Base-by-base conservation (phyloP, 257 asterid genomes). In the Fraxinus pennsylvanica region DNA sequence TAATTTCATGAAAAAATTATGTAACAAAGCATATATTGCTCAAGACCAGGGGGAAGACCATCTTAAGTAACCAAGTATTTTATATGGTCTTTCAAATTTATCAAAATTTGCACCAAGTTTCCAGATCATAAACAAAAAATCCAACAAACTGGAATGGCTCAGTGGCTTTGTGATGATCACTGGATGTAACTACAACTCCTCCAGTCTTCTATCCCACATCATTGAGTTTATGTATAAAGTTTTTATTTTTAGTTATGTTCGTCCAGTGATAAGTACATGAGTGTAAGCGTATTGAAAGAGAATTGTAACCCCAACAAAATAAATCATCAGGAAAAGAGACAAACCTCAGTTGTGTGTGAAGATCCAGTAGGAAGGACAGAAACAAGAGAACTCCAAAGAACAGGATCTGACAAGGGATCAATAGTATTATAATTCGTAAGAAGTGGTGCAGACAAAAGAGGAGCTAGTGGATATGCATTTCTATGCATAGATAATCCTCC, bases 381-480 rank as follows among this genome's bases (percentile, higher is more conserved):
- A 75, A 87, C 88, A 38, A 95, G 89, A 81, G 95, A 85, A 67
- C 92, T 82, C 99, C 99, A 95, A 80, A 90, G 92, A 72, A 83
- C 86, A 71, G 97, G 96, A 63, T 93, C 99, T 67, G 94, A 65
- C 76, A 95, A 85, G 67, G 96, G 84, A 82, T 95, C 98, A 75
- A 93, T 87, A 54, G 86, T 68, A 79, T 50, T 94, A 79, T 91
- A 92, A 87, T 78, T 91, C 79, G 96, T 91, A 69, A 88, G 81
- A 78, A 91, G 97, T 30, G 97, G 97, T 72, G 96, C 96, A 14
- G 99, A 88, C 76, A 93, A 85, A 86, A 91, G 88, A 72, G 97
- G 87, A 73, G 90, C 78, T 79, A 90, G 67, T 13, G 92, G 94
- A 78, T 88, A 87, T 77, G 81, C 85, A 80, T 85, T 90, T 74